phyloP scores from a whole-genome alignment of 1,284 basidiomycete genomes.

The Marasmius fiardii region DNA sequence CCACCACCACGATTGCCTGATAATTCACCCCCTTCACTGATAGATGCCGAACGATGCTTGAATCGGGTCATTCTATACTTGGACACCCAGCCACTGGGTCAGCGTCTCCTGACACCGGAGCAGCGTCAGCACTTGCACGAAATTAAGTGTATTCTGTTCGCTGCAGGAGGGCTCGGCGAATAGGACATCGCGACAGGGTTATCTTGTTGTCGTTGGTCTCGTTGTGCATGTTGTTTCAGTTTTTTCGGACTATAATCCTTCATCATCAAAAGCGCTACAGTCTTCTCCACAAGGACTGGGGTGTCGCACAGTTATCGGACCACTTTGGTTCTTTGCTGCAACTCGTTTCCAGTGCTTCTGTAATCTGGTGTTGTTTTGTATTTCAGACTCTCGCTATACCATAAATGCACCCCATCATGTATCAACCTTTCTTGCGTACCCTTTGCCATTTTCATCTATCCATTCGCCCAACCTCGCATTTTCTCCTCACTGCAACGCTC shows the following conservation, averaged over 20 bases:
- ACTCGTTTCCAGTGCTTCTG: no score
- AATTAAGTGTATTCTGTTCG: constrained; percentile 47
- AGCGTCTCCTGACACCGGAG: constrained; percentile 34
- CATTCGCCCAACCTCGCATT: no score
- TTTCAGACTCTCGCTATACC: no score
- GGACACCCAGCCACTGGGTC: constrained; percentile 32
- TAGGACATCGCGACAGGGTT: not conserved
- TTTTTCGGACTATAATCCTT: not conserved
- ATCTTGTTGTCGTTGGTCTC: not conserved
- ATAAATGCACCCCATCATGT: no score
- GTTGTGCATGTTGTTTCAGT: not conserved
- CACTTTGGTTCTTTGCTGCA: no score
- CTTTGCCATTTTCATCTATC: no score
- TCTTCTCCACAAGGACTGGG: no score
- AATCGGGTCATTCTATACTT: constrained; percentile 48
- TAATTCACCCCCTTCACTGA: constrained; percentile 29
- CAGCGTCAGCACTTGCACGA: constrained; percentile 40
- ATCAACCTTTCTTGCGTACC: no score
- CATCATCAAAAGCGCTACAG: not conserved
- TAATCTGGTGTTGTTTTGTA: no score
- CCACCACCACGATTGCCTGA: constrained; percentile 24
- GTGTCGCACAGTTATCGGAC: no score
- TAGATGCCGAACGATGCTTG: constrained; percentile 50
- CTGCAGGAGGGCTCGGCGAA: constrained; percentile 32
- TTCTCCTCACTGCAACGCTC: no score